Evolutionary conservation across 208 protist species (phyloP).

Genomic region (Balamuthia mandrillaris): DNA sequence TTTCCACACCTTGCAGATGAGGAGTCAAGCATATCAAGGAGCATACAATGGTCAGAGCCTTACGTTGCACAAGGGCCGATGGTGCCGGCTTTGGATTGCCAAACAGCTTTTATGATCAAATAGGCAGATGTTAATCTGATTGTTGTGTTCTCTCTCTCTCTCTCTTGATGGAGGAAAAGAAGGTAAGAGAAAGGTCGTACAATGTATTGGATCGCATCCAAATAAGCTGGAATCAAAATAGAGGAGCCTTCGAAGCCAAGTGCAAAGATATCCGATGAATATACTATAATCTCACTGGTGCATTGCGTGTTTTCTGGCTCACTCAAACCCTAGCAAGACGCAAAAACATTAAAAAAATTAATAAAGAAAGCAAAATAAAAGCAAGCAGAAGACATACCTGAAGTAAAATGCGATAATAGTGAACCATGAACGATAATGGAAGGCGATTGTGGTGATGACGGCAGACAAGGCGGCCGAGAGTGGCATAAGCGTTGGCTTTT

Average conservation of each 20-base stretch:
- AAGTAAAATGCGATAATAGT: not conserved
- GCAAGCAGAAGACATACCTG: too few species aligned
- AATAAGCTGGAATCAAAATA: not conserved
- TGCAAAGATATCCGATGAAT: not conserved
- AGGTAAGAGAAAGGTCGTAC: too few species aligned
- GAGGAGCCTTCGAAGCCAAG: not conserved
- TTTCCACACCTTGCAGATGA: not conserved
- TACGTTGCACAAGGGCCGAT: too few species aligned
- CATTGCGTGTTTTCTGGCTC: not conserved
- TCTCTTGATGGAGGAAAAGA: too few species aligned
- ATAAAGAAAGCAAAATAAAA: too few species aligned
- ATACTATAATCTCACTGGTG: not conserved
- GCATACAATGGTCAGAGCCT: not conserved
- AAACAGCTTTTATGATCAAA: too few species aligned
- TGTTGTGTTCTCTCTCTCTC: too few species aligned
- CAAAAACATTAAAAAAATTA: too few species aligned
- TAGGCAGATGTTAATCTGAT: too few species aligned
- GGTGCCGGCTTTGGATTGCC: too few species aligned
- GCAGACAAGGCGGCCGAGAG: not conserved
- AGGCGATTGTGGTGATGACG: not conserved
- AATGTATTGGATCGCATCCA: not conserved
- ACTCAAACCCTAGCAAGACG: not conserved
- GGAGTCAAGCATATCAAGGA: not conserved
- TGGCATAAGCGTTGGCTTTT: not conserved
- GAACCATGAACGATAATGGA: not conserved